phyloP scores from a whole-genome alignment of 169 alveolate genomes.

The Plasmodium cynomolgi region DNA sequence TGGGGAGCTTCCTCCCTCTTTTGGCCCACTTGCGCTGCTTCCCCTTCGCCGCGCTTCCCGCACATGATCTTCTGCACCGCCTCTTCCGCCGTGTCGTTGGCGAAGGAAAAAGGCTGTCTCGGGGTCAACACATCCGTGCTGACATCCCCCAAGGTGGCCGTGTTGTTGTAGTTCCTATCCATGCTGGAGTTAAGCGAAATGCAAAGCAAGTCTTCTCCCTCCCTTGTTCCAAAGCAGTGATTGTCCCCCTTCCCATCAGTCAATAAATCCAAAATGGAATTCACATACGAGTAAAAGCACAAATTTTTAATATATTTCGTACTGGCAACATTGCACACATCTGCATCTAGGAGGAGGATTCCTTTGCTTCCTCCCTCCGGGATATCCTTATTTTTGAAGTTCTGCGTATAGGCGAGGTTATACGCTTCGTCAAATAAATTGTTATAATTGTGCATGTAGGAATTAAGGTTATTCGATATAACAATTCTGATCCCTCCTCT shows the following conservation, averaged over 20 bases:
- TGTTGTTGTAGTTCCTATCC: not conserved
- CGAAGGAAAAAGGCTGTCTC: not conserved
- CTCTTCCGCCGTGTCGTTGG: constrained; percentile 16
- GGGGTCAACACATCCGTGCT: not conserved
- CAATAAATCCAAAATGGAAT: constrained; percentile 33
- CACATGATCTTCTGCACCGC: constrained; percentile 20
- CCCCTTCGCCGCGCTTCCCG: not conserved
- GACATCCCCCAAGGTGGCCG: not conserved
- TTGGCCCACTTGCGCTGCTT: not conserved
- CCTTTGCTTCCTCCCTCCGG: constrained; percentile 91
- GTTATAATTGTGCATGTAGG: constrained; percentile 82
- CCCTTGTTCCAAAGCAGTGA: not conserved
- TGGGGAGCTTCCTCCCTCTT: constrained; percentile 77
- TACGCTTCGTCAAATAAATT: constrained; percentile 88
- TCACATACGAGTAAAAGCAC: constrained; percentile 57
- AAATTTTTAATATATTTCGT: constrained; percentile 59
- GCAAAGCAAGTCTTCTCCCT: not conserved
- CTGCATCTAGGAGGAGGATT: constrained; percentile 82
- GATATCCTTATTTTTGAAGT: constrained; percentile 87
- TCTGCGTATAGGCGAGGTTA: constrained; percentile 87
- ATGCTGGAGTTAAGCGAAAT: not conserved
- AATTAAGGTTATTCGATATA: constrained; percentile 82
- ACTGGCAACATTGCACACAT: constrained; percentile 25
- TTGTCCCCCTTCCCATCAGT: not conserved
- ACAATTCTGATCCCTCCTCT: constrained; percentile 89